Conservation (phyloP, 345 rosid species). For the Citrus cavaleriei region DNA sequence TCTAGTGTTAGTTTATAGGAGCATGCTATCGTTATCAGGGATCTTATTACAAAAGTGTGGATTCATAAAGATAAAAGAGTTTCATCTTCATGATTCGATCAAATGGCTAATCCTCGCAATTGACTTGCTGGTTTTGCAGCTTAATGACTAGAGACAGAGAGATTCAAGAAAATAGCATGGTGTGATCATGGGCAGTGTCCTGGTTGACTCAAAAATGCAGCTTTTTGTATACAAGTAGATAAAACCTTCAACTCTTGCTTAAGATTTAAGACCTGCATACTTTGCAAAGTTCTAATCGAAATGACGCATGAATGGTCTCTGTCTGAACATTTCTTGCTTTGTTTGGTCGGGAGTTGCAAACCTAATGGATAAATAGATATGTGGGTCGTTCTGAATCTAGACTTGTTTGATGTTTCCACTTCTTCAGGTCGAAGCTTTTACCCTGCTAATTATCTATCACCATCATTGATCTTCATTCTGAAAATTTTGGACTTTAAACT, state of each 20-base stretch:
- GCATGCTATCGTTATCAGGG: not conserved
- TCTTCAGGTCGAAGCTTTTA: not conserved
- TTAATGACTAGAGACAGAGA: not conserved
- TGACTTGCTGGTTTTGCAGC: conserved; percentile 4
- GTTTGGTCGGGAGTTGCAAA: not conserved
- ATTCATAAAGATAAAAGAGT: not conserved
- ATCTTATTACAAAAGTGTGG: not conserved
- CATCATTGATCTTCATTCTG: not conserved
- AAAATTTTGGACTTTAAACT: not conserved
- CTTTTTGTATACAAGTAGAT: not conserved
- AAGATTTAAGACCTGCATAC: not conserved
- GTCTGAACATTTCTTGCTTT: not conserved
- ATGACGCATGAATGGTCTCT: not conserved
- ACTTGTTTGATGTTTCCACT: not conserved
- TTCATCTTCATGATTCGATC: not conserved
- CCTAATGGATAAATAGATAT: not conserved
- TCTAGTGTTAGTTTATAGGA: not conserved
- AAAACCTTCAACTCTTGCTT: not conserved
- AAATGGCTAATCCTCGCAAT: not conserved
- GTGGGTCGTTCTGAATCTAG: not conserved
- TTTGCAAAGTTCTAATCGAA: not conserved
- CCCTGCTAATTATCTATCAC: not conserved
- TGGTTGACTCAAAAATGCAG: not conserved
- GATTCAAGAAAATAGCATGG: not conserved
- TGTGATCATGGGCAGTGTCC: not conserved